Evolutionary conservation across 768 basidiomycete species (phyloP), one percentile per base, ranked within the genome.

Genomic region (Flagelloscypha sp.): DNA sequence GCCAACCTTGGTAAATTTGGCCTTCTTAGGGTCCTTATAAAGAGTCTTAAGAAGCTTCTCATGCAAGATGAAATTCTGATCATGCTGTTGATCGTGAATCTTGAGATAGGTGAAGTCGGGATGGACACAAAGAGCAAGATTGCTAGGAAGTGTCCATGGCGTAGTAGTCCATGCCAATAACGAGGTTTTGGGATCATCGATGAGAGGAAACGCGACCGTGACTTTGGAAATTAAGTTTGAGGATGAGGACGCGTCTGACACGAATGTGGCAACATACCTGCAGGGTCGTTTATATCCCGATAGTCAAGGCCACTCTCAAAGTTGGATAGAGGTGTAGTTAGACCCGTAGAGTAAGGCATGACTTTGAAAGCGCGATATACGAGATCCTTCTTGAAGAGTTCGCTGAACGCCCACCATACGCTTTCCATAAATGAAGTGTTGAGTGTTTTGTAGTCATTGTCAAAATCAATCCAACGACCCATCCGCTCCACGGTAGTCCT

Each of bases 401-500:
- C 79, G 35, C 76, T 68, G 59, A 99, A 99, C 7, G 88, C 95
- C 95, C 95, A 99, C 95, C 95, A 99, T 8, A 95, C 88, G 30
- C 79, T 82, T 67, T 99, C 95, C 95, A 99, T 98, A 58, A 87
- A 99, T 7, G 79, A 65, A 6, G 79, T 59, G 50, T 98, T 90
- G 43, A 98, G 72, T 11, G 95, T 99, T 68, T 97, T 98, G 69
- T 99, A 99, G 50, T 97, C 95, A 48, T 97, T 87, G 59, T 99
- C 95, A 49, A 99, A 99, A 61, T 99, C 95, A 62, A 99, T 98
- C 95, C 95, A 99, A 44, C 95, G 79, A 22, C 94, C 95, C 84
- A 98, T 93, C 44, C 95, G 79, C 59, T 95, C 93, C 36, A 99
- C 94, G 4, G 93, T 98, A 23, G 64, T 53, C 32, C 92, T 79